Evolutionary conservation across 805 yeast species (phyloP).

Genomic region (Pichia cephalocereana): DNA sequence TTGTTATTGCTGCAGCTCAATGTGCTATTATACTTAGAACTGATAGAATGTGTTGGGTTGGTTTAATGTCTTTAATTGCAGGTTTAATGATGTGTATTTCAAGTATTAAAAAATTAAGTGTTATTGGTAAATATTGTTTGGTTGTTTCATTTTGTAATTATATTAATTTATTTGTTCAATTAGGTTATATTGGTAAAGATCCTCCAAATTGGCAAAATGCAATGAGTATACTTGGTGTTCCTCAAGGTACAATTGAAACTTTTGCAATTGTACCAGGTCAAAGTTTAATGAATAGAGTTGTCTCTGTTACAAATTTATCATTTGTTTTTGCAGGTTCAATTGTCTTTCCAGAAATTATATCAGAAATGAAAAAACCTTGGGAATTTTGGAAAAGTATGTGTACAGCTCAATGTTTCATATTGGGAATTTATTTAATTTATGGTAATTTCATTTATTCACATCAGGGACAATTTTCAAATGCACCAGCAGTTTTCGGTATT

Average conservation of each 20-base stretch:
- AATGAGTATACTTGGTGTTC: constrained; percentile 12
- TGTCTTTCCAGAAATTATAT: constrained; percentile 37
- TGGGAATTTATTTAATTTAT: constrained; percentile 30
- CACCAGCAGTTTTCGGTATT: constrained; percentile 38
- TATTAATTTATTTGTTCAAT: constrained; percentile 11
- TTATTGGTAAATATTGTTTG: constrained; percentile 22
- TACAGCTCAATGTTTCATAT: constrained; percentile 32
- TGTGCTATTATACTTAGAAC: constrained; percentile 30
- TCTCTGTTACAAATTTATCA: constrained; percentile 35
- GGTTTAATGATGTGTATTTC: constrained; percentile 32
- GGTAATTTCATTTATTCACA: constrained; percentile 35
- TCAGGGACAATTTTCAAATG: constrained; percentile 36
- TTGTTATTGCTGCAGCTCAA: constrained; percentile 31
- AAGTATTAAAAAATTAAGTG: constrained; percentile 31
- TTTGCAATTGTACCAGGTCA: constrained; percentile 10
- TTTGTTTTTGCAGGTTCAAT: constrained; percentile 46
- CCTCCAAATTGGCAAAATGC: constrained; percentile 19
- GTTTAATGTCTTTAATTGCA: constrained; percentile 31
- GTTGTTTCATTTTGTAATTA: constrained; percentile 14
- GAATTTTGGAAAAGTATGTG: constrained; percentile 42
- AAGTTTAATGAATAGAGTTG: constrained; percentile 23
- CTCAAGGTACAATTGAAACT: constrained; percentile 14
- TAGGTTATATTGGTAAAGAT: constrained; percentile 7
- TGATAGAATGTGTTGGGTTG: constrained; percentile 29
- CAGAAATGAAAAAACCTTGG: constrained; percentile 39